phyloP scores from a whole-genome alignment of 768 basidiomycete species.

The Tulasnella sp. region DNA sequence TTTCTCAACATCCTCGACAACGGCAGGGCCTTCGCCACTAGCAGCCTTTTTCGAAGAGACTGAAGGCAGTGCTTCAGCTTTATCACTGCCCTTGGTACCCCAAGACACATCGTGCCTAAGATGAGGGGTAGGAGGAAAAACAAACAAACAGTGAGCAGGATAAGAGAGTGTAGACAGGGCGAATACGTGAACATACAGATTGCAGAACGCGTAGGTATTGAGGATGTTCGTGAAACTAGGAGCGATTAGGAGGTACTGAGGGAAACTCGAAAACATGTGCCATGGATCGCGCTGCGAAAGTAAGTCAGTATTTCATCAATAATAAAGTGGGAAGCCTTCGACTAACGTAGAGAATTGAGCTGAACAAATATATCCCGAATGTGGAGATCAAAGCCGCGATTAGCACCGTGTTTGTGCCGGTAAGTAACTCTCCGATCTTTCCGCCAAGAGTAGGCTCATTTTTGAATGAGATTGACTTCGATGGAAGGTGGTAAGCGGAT shows the following conservation, averaged over 20 bases:
- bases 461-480: constrained; percentile 20
- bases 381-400: constrained; percentile 84
- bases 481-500: background rate
- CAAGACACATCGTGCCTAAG: constrained; percentile 45
- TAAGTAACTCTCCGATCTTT: constrained; percentile 53
- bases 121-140: background rate
- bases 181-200: constrained; percentile 63
- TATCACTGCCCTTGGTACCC: constrained; percentile 94
- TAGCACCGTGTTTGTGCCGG: constrained; percentile 64
- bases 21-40: constrained; percentile 47
- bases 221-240: constrained; percentile 91
- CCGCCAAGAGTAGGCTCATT: constrained; percentile 35
- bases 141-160: background rate
- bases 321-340: background rate
- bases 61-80: constrained; percentile 82
- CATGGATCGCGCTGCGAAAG: constrained; percentile 76
- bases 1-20: constrained; percentile 77
- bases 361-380: constrained; percentile 75
- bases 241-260: constrained; percentile 82
- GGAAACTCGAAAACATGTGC: constrained; percentile 94
- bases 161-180: too few relatives aligned
- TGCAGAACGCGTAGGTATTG: constrained; percentile 96
- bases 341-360: constrained; percentile 78
- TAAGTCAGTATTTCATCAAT: constrained; percentile 10
- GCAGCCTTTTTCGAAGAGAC: constrained; percentile 63